phyloP scores from a whole-genome alignment of 164 flowering plant genomes.

The Tinospora cordifolia region DNA sequence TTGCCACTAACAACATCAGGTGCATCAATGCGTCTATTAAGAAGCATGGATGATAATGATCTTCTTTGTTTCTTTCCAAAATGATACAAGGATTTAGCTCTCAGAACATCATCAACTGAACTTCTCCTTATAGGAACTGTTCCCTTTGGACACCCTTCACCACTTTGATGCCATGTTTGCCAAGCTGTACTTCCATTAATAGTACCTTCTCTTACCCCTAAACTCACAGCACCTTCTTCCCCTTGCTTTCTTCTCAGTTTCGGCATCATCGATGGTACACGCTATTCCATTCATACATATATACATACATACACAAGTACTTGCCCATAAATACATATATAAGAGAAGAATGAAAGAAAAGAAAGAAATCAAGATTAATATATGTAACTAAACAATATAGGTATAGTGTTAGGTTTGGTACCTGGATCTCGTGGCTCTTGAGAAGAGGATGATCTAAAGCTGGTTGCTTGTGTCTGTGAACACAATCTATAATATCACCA shows the following conservation, averaged over 20 bases:
- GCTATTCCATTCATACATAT: slow-evolving; percentile 2
- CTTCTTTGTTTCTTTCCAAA: slow-evolving; percentile 59
- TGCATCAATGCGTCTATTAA: slow-evolving; percentile 34
- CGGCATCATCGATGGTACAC: slow-evolving; percentile 33
- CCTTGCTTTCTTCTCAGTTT: slow-evolving; percentile 19
- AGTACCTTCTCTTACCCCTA: slow-evolving; percentile 3
- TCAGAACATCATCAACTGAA: slow-evolving; percentile 63
- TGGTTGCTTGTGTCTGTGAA: slow-evolving; percentile 70
- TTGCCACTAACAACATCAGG: slow-evolving; percentile 82
- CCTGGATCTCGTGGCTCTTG: slow-evolving; percentile 93
- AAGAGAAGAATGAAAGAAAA: slow-evolving; percentile 1
- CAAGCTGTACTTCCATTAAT: slow-evolving; percentile 27
- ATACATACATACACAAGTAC: not conserved
- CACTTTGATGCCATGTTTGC: slow-evolving; percentile 87
- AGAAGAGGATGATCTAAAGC: slow-evolving; percentile 96
- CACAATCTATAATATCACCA: slow-evolving; percentile 92
- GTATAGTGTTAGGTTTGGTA: slow-evolving; percentile 18
- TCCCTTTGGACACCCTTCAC: slow-evolving; percentile 69
- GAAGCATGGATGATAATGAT: not conserved
- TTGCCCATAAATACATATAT: not conserved
- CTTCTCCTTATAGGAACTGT: slow-evolving; percentile 81
- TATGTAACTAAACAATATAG: not conserved
- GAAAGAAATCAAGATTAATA: slow-evolving; percentile 5
- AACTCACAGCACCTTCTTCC: slow-evolving; percentile 12
- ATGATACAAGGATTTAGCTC: slow-evolving; percentile 81